phyloP scores from a whole-genome alignment of 768 basidiomycete species.

The Boletellus ananas region DNA sequence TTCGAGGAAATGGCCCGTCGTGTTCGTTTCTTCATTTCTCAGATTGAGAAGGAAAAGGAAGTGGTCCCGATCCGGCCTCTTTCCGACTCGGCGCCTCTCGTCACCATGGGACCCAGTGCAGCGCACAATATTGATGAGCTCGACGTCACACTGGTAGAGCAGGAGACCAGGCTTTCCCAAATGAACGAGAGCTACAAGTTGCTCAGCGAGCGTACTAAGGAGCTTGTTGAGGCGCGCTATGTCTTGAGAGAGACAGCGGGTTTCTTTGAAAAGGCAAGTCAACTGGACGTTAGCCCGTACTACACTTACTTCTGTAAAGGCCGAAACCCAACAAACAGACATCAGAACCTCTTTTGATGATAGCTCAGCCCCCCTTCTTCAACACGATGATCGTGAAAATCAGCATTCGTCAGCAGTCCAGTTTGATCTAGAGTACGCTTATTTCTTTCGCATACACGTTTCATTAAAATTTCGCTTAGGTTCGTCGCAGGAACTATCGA shows the following conservation, averaged over 20 bases:
- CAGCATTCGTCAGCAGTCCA: slow-evolving; percentile 53
- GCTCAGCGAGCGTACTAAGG: slow-evolving; percentile 78
- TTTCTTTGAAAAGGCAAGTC: slow-evolving; percentile 82
- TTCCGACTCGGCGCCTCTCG: slow-evolving; percentile 79
- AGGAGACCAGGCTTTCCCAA: slow-evolving; percentile 76
- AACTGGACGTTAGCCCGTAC: neutral
- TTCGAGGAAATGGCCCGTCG: slow-evolving; percentile 96
- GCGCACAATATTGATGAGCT: slow-evolving; percentile 93
- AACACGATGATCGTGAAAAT: slow-evolving; percentile 82
- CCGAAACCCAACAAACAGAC: slow-evolving; percentile 71
- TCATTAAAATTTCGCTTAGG: slow-evolving; percentile 35
- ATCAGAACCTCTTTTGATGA: slow-evolving; percentile 91
- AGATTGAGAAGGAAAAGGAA: slow-evolving; percentile 85
- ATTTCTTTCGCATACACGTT: neutral
- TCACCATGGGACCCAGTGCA: slow-evolving; percentile 88
- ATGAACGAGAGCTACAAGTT: slow-evolving; percentile 95
- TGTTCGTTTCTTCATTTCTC: slow-evolving; percentile 81
- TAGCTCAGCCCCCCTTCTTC: slow-evolving; percentile 83
- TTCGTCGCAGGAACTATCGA: slow-evolving; percentile 98
- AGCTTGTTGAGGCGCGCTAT: slow-evolving; percentile 90
- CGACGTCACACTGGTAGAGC: slow-evolving; percentile 80
- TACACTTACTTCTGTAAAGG: slow-evolving; percentile 42
- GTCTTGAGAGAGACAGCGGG: slow-evolving; percentile 93
- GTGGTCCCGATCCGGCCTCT: slow-evolving; percentile 79
- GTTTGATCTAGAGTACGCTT: slow-evolving; percentile 83